Evolutionary conservation across 1,284 basidiomycete genomes (phyloP), one percentile per base, ranked within the genome.

Genomic region (Athelia sp.): DNA sequence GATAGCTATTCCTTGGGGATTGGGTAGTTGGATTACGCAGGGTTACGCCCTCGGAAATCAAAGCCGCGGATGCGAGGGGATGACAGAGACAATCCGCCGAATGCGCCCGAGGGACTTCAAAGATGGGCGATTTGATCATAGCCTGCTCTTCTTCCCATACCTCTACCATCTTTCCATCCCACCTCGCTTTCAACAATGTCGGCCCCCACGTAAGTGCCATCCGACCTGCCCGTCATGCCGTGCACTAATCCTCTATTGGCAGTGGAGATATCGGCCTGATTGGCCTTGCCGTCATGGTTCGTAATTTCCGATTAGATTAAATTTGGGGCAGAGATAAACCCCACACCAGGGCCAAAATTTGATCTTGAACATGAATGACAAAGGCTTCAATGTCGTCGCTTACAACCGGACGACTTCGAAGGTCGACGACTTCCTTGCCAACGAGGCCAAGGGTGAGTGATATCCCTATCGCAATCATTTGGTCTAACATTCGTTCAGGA

Each of bases 301-400:
- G 76, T 62, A 45, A 46, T 48, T 51, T 42, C 47, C 36, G 44
- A 32, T 50, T 52, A 59, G 53, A 48, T 54, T 51, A 42, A 44
- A 31, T 44, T 54, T 52, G 50, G n/a, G 44, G 52, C 52, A 48
- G 31, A 47, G 51, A 44, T 53, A 47, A 50, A 43, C 54, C 50
- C 46, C 29, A 54, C 45, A 50, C 45, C 60, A 94, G 91, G 92
- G 93, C 64, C 93, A 96, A 84, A 97, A 97, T 73, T 71, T 96
- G 63, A 95, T 97, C 69, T 78, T 97, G 59, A 97, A 97, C 79
- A 97, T 97, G 90, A 95, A 95, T 70, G 96, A 98, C 81, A 98
- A 99, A 77, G 97, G 97, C 48, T 99, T 94, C 78, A 94, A 75
- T 58, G 97, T 99, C 62, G 87, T 93, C 59, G 94, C 93, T 21